Percentiles rank a stretch among this genome's conserved stretches.
Evolutionary conservation across 139 green algal genomes (phyloP).

Genomic region (Chlorella sp.): DNA sequence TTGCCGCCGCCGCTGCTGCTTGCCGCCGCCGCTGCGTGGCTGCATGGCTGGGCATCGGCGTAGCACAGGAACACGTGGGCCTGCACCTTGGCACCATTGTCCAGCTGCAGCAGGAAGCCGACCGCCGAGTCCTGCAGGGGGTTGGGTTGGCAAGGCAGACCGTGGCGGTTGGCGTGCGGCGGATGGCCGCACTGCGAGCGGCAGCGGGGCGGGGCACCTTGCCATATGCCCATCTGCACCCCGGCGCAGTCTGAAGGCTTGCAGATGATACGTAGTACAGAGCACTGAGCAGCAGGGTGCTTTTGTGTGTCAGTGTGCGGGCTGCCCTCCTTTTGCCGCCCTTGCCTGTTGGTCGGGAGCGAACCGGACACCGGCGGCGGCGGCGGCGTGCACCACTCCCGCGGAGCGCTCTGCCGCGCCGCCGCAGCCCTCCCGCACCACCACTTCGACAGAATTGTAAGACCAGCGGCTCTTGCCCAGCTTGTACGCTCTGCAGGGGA

Average conservation of each 20-base stretch:
- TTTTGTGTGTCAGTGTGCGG: not conserved
- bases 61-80: constrained; percentile 49
- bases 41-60: not conserved
- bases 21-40: not conserved
- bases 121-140: constrained; percentile 48
- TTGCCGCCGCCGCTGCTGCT: not conserved
- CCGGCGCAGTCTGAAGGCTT: too few relatives aligned
- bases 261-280: too few relatives aligned
- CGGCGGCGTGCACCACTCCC: not conserved
- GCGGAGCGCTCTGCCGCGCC: not conserved
- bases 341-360: constrained; percentile 11
- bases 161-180: too few relatives aligned
- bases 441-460: constrained; percentile 64
- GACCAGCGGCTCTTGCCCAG: constrained; percentile 72
- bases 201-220: too few relatives aligned
- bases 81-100: constrained; percentile 45
- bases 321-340: too few relatives aligned
- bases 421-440: constrained; percentile 22
- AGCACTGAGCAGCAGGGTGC: not conserved
- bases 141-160: not conserved
- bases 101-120: constrained; percentile 55
- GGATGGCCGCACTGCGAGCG: too few relatives aligned
- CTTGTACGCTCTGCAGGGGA: constrained; percentile 63
- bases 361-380: not conserved
- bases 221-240: too few relatives aligned